Base-by-base conservation (phyloP, 768 basidiomycete genomes). In the Rhodotorula kratochvilovae region DNA sequence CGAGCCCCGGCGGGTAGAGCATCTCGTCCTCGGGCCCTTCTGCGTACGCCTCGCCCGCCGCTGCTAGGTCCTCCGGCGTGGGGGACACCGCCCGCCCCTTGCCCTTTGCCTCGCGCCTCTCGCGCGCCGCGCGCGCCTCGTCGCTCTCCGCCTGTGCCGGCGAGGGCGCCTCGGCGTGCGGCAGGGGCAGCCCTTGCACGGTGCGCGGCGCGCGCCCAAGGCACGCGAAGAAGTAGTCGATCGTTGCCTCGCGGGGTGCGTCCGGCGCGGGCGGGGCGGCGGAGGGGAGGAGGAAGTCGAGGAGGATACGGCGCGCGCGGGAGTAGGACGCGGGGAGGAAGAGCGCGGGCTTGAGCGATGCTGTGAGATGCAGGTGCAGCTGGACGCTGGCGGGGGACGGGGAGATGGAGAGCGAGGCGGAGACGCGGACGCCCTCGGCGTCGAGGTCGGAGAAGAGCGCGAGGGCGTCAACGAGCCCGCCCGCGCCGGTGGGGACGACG, bases 1-100 rank as follows among this genome's bases (percentile, higher is more conserved):
- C 55, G 70, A 82, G 73, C 21, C 76, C 79, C 42, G 66, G 59
- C 1, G 82, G 80, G 50, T 79, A 78, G 13, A 79, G 55, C 23
- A 64, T 36, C 25, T 70, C 65, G 43, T 75, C 74, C 43, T 75
- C 70, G 7, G 27, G 51, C 3, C 39, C 61, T 25, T 58, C 19
- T 10, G 42, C 66, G 15, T 31, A 27, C 13, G 45, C 51, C 15
- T 25, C 27, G 29, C 23, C 51, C 29, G 12, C 23, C 6, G 16
- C 50, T 1, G 33, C 53, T 13, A n/a, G 42, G 19, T 29, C 36
- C 11, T 46, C 53, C 1, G 60, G 39, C 13, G 54, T 27, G 39
- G n/a, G n/a, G n/a, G n/a, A n/a, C n/a, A n/a, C n/a, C 23, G 69
- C 73, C 16, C 51, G 35, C 1, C 29, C 33, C 61, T 74, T 74